These are phyloP conservation scores for Pseudomicrostroma phylloplanum DNA, from an alignment of 1,284 basidiomycete species.

Conservation along the genomic window DNA sequence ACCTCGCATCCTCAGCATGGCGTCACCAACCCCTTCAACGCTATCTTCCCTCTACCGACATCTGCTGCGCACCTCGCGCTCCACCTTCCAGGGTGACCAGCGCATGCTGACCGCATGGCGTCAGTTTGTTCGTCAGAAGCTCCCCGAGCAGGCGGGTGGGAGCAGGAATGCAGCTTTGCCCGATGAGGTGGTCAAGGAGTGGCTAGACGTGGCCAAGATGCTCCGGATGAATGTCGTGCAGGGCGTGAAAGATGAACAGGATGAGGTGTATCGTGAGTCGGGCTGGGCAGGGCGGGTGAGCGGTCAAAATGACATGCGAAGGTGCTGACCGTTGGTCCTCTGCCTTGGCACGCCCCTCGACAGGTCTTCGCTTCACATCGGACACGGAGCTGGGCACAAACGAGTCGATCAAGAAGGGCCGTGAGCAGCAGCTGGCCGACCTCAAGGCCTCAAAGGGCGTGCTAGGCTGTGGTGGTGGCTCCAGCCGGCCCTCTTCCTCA, in stretches of 20 bases:
- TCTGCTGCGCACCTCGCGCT: constrained; percentile 37
- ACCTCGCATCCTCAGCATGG: background rate
- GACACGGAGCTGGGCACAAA: constrained; percentile 48
- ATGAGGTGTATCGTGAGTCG: constrained; percentile 21
- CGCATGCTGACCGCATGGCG: constrained; percentile 29
- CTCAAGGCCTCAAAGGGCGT: constrained; percentile 33
- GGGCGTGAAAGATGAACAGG: constrained; percentile 32
- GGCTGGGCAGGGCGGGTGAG: background rate
- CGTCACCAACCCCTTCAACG: background rate
- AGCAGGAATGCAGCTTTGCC: constrained; percentile 26
- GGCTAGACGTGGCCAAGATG: constrained; percentile 38
- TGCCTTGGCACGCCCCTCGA: background rate
- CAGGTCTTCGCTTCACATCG: constrained; percentile 39
- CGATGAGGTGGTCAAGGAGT: constrained; percentile 39
- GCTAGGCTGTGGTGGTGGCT: constrained; percentile 15
- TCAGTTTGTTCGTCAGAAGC: constrained; percentile 31
- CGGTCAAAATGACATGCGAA: too few relatives aligned
- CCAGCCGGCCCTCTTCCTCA: background rate
- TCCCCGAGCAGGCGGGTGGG: constrained; percentile 10
- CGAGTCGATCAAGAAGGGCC: constrained; percentile 40
- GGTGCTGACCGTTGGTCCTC: too few relatives aligned
- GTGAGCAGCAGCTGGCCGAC: constrained; percentile 33
- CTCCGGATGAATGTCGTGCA: constrained; percentile 47
- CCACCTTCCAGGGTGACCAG: constrained; percentile 35
- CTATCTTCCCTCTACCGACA: constrained; percentile 32